phyloP scores from a whole-genome alignment of 768 basidiomycete genomes.

The Cystobasidium ongulense region DNA sequence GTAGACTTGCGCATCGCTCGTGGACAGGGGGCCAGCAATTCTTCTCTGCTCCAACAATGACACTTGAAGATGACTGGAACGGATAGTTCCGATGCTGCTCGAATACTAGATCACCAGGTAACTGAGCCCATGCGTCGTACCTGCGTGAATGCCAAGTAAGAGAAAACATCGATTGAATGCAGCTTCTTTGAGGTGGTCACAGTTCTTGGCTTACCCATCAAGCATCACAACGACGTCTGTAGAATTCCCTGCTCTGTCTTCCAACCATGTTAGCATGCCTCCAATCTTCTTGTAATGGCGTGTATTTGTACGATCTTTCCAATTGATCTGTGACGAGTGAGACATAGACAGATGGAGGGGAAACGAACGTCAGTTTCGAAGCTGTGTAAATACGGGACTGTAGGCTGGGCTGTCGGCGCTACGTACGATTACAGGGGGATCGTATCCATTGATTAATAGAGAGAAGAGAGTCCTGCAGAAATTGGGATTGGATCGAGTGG shows the following conservation, averaged over 20 bases:
- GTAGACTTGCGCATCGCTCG: background rate
- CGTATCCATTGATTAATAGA: background rate
- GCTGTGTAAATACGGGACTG: background rate
- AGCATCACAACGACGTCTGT: background rate
- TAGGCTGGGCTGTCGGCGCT: background rate
- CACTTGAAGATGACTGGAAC: background rate
- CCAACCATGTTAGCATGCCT: background rate
- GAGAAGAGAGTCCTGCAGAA: constrained; percentile 9
- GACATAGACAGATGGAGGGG: background rate
- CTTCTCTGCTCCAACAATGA: background rate
- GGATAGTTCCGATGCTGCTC: background rate
- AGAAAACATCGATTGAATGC: background rate
- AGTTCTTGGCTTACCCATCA: background rate
- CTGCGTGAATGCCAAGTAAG: background rate
- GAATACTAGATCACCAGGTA: background rate
- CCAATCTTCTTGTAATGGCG: constrained; percentile 1
- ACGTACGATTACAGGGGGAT: background rate
- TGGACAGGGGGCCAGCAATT: background rate
- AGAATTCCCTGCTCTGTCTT: background rate
- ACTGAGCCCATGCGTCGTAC: background rate
- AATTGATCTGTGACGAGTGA: constrained; percentile 1
- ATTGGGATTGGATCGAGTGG: background rate
- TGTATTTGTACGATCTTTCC: background rate
- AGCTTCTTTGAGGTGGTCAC: background rate
- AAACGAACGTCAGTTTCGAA: background rate